Evolutionary conservation across 192 early-diverging fungal species (phyloP), one percentile per base, ranked within the genome.

Genomic region (Coemansia sp.): DNA sequence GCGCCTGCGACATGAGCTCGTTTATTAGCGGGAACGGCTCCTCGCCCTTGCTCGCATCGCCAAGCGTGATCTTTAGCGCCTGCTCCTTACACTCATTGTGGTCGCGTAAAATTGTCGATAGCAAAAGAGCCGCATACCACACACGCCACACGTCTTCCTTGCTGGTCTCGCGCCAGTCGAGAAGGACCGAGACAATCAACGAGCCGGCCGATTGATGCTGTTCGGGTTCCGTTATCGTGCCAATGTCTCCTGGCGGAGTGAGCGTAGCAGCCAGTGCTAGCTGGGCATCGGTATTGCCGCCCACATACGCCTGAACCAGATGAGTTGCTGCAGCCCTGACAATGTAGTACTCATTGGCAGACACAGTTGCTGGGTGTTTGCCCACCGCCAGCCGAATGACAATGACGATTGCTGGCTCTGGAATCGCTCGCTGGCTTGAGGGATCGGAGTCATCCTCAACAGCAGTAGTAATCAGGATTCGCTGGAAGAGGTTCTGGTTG

Each of bases 11-110:
- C 74, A 91, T 85, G 58, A 94, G 83, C 65, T 94, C 91, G 71
- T 99, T 92, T 36, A 97, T 84, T 35, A 99, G 75, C n/a, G 93
- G 88, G 23, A 96, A 84, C 24, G 87, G 86, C 39, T 97, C 95
- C 59, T 90, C 89, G 21, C 80, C 85, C 40, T 90, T 83, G 39
- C 79, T 86, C 33, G 88, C 88, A 38, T 96, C 91, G 33, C 89
- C 91, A 68, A 93, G 86, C 26, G 84, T 77, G 8, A 94, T 88
- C 34, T 83, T 84, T 18, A 92, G 77, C 5, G 92, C 92, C 43
- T 92, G 79, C 45, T 88, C 84, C 74, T 99, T 95, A 42, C 91
- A 88, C 34, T 86, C 83, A 7, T 77, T 60, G 64, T 96, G 92
- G 59, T 88, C 87, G 38, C 80, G 74, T 9, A 97, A 69, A 35